Conservation (phyloP, 139 green algal genomes). For the Chloropicon primus region DNA sequence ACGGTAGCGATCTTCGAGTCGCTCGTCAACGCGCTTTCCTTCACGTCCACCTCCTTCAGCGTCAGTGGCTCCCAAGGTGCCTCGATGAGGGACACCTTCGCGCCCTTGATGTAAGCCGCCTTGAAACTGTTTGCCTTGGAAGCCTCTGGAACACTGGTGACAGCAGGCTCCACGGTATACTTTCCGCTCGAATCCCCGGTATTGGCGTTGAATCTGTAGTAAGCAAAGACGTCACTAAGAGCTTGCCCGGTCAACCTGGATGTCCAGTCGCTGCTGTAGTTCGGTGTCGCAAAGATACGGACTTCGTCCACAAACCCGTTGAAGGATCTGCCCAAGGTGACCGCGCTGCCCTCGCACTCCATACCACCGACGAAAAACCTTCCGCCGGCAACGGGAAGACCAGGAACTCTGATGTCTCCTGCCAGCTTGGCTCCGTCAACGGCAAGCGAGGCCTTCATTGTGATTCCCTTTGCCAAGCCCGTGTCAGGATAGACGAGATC, state of each 20-base stretch:
- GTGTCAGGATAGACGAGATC: conserved; percentile 1
- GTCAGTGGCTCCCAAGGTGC: conserved; percentile 7
- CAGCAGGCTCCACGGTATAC: not conserved
- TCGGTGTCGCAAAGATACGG: conserved; percentile 1
- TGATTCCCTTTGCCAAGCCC: not conserved
- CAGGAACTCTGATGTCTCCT: conserved; percentile 6
- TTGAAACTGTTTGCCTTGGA: not conserved
- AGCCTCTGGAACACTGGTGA: not conserved
- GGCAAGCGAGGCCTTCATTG: not conserved
- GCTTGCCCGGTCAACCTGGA: not conserved
- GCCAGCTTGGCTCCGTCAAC: conserved; percentile 12
- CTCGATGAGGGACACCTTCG: conserved; percentile 1
- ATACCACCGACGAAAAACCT: conserved; percentile 15
- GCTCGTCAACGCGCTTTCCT: not conserved
- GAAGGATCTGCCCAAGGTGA: conserved; percentile 9
- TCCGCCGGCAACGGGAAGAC: not conserved
- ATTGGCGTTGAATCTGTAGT: conserved; percentile 13
- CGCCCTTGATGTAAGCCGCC: not conserved
- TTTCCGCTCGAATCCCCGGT: not conserved
- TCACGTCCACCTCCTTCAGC: not conserved
- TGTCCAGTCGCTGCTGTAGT: not conserved
- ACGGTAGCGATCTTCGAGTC: conserved; percentile 8
- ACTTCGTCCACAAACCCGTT: conserved; percentile 18
- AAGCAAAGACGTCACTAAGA: not conserved
- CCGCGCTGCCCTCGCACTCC: conserved; percentile 2